phyloP scores from a whole-genome alignment of 192 early-diverging fungal genomes.

The Coemansia sp. region DNA sequence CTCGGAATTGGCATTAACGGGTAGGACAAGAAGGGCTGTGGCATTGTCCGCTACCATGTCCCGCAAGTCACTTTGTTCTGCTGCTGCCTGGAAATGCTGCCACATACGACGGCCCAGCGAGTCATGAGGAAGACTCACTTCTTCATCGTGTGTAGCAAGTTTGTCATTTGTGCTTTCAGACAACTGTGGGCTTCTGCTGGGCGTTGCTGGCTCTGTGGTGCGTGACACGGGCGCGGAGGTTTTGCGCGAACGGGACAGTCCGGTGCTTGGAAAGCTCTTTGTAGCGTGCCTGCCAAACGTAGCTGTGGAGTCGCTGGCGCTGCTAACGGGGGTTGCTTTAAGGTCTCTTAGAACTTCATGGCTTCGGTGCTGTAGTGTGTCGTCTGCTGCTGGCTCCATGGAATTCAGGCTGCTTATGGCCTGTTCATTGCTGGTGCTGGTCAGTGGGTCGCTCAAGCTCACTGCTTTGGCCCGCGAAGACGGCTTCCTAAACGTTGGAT shows the following conservation, averaged over 20 bases:
- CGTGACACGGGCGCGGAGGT: background rate
- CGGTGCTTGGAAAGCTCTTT: slow-evolving; percentile 39
- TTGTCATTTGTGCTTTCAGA: too few relatives aligned
- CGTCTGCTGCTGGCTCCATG: slow-evolving; percentile 27
- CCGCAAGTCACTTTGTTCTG: slow-evolving; percentile 32
- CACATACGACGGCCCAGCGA: slow-evolving; percentile 43
- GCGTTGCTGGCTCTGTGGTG: background rate
- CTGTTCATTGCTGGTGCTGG: slow-evolving; percentile 1
- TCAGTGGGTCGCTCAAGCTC: slow-evolving; percentile 27
- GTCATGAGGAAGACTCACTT: slow-evolving; percentile 15
- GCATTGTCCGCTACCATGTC: slow-evolving; percentile 36
- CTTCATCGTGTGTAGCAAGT: background rate
- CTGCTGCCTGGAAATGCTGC: slow-evolving; percentile 33
- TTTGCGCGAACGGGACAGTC: slow-evolving; percentile 35
- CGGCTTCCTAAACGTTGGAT: slow-evolving; percentile 4
- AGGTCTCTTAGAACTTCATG: slow-evolving; percentile 38
- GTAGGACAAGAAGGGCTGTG: slow-evolving; percentile 23
- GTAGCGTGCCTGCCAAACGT: background rate
- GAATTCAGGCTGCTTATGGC: slow-evolving; percentile 28
- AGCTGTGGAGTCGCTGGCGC: background rate
- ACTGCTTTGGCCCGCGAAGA: slow-evolving; percentile 8
- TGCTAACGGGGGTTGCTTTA: background rate
- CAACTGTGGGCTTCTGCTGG: background rate
- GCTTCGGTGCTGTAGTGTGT: background rate
- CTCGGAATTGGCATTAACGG: slow-evolving; percentile 7